Percentiles rank a stretch among this genome's conserved stretches.
Evolutionary conservation across 1,284 basidiomycete genomes (phyloP).

Genomic region (Marasmius sp.): DNA sequence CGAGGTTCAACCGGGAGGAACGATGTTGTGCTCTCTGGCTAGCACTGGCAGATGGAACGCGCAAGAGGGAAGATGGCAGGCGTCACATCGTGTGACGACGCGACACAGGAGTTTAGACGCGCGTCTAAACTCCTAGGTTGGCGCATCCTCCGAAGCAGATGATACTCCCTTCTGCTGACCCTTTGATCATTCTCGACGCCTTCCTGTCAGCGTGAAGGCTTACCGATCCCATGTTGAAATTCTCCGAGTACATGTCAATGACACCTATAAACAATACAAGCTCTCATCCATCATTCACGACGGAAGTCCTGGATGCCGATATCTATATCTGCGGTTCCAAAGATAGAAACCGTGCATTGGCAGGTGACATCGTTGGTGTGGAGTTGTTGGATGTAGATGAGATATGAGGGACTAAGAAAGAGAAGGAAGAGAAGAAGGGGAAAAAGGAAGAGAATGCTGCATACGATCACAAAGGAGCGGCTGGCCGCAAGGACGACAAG

Average conservation of each 20-base stretch:
- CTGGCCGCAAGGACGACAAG: slow-evolving; percentile 93
- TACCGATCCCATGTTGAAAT: slow-evolving; percentile 20
- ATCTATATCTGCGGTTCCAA: slow-evolving; percentile 99
- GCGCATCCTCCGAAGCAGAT: too few species aligned
- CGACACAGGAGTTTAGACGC: too few species aligned
- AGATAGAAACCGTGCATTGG: slow-evolving; percentile 96
- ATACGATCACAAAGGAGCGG: slow-evolving; percentile 77
- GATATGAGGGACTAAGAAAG: slow-evolving; percentile 99
- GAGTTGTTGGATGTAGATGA: slow-evolving; percentile 97
- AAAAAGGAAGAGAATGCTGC: slow-evolving; percentile 99
- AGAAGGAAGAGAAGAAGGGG: slow-evolving; percentile 99
- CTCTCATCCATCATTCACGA: slow-evolving; percentile 47
- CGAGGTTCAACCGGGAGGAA: too few species aligned
- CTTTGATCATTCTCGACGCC: slow-evolving; percentile 11
- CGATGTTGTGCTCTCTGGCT: too few species aligned
- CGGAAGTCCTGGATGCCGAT: slow-evolving; percentile 96
- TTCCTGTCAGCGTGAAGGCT: slow-evolving; percentile 3
- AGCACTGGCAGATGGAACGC: too few species aligned
- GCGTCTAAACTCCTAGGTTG: too few species aligned
- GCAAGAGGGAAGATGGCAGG: too few species aligned
- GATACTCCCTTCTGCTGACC: slow-evolving; percentile 1
- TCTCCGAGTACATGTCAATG: slow-evolving; percentile 20
- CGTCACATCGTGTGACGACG: too few species aligned
- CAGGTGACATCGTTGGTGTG: slow-evolving; percentile 98
- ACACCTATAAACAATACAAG: slow-evolving; percentile 16